These are phyloP conservation scores for Arthrobotrys pseudoclavata DNA, from an alignment of 2,329 filamentous ascomycete species.

Conservation along the genomic window DNA sequence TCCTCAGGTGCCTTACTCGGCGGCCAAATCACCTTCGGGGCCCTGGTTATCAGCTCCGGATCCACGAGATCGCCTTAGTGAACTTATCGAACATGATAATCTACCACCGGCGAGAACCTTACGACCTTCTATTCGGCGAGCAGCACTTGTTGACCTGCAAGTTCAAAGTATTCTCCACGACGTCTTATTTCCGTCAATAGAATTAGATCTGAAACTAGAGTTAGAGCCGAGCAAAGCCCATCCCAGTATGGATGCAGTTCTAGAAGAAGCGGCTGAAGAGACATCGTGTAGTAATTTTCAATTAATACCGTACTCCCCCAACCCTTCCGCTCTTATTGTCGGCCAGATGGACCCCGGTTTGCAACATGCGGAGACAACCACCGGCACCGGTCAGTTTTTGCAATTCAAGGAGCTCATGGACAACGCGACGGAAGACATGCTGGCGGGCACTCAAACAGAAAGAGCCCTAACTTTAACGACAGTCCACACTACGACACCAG, in stretches of 20 bases:
- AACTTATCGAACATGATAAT: conserved; percentile 37
- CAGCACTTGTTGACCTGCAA: conserved; percentile 8
- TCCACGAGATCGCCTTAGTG: conserved; percentile 20
- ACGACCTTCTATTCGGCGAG: not conserved
- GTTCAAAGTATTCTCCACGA: conserved; percentile 5
- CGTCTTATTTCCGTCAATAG: not conserved
- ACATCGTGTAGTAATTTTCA: not conserved
- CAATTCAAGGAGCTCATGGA: not conserved
- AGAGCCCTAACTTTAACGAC: too few species aligned
- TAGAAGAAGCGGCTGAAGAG: not conserved
- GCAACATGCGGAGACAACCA: not conserved
- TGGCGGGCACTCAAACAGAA: not conserved
- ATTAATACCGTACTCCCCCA: not conserved
- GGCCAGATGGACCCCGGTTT: not conserved
- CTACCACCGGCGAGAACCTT: not conserved
- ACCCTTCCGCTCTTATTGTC: not conserved
- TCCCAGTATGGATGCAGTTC: not conserved
- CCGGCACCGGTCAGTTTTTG: not conserved
- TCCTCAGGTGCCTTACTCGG: conserved; percentile 2
- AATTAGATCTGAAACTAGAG: not conserved
- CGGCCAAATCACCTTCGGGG: conserved; percentile 1
- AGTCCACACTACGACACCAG: not conserved
- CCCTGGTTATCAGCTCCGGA: conserved; percentile 5
- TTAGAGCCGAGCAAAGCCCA: not conserved
- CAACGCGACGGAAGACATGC: not conserved